Evolutionary conservation across 1,284 basidiomycete genomes (phyloP).

Genomic region (Cryptococcus sp.): DNA sequence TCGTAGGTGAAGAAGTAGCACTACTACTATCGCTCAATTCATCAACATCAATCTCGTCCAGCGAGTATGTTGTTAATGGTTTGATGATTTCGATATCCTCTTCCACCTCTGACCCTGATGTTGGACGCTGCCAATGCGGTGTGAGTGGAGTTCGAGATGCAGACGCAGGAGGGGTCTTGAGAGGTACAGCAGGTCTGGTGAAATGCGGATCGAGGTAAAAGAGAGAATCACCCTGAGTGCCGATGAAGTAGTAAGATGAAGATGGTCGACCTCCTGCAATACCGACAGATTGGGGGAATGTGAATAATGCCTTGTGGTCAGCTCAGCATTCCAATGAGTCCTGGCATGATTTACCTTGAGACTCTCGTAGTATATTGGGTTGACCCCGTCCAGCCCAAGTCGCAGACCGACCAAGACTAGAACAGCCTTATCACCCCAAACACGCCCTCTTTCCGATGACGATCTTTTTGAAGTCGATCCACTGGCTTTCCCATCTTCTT

Average conservation of each 20-base stretch:
- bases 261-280: constrained; percentile 93
- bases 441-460: constrained; percentile 3
- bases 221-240: constrained; percentile 78
- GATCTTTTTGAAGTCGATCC: constrained; percentile 2
- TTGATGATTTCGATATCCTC: constrained; percentile 18
- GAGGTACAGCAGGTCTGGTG: constrained; percentile 71
- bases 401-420: constrained; percentile 81
- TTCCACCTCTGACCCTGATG: neutral
- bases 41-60: constrained; percentile 27
- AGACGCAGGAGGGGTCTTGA: constrained; percentile 59
- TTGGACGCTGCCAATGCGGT: no score
- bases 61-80: constrained; percentile 1
- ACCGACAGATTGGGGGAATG: constrained; percentile 90
- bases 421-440: constrained; percentile 80
- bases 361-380: constrained; percentile 89
- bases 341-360: constrained; percentile 61
- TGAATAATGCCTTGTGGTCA: constrained; percentile 66
- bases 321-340: neutral
- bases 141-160: neutral
- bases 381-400: constrained; percentile 86
- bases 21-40: constrained; percentile 10
- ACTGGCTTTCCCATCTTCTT: neutral
- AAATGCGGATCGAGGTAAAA: constrained; percentile 98
- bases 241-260: constrained; percentile 97
- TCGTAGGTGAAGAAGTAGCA: constrained; percentile 9